Base-by-base conservation (phyloP, 345 rosid genomes). In the Dipteronia sinensis region DNA sequence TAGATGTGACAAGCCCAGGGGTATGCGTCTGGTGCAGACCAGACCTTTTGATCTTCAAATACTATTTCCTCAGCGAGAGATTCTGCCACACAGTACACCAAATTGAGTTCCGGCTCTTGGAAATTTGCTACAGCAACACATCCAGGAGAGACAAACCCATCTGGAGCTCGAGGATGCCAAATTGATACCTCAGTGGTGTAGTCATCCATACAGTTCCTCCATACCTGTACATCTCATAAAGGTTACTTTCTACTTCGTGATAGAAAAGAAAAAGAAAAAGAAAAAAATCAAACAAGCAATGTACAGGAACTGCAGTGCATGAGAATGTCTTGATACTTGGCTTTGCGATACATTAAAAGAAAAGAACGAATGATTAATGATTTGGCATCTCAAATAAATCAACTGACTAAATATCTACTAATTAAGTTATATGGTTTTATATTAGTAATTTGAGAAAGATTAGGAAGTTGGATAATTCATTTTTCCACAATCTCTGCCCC, bases 161-260 rank as follows among this genome's bases (percentile, higher is more conserved):
- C 95, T 0, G 98, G 95, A 51, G 99, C 95, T 44, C 97, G 87
- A 22, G 99, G 98, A 79, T 83, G 96, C 99, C 99, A 96, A 67
- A 94, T 89, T 10, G 99, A 91, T 51, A 96, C 86, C 11, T 92
- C 89, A 77, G 63, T 49, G 62, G 75, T 77, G 83, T 94, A 96
- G 82, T 94, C 97, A 64, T 90, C 98, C 67, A 67, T 44, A 78
- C 97, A 96, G 84, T 94, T 94, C 83, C 99, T 92, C 99, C 99
- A 96, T 7, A 92, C 98, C 97, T 95, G 88, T 73, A 78, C 17
- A 72, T 22, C 46, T 34, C 68, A 44, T 17, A 46, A 49, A 27
- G 1, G 13, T 70, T 13, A 65, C 6, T 10, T 42, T 7, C 25
- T 3, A 40, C 55, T 51, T 34, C 34, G 2, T 6, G 10, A 58